These are phyloP conservation scores for Ustilago tritici DNA, from an alignment of 1,284 basidiomycete species.

Conservation along the genomic window DNA sequence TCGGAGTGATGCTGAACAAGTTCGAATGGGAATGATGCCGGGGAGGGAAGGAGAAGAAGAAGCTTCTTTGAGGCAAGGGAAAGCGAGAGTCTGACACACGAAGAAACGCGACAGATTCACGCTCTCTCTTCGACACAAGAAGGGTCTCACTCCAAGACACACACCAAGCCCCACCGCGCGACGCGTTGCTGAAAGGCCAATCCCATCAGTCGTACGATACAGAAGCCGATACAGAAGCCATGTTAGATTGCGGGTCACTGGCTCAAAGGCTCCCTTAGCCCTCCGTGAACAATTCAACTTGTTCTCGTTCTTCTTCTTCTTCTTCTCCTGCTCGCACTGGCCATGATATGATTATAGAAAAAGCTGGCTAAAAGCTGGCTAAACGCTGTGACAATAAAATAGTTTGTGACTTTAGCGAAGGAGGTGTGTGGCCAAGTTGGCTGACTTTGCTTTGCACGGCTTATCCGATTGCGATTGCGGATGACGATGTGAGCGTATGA, in stretches of 20 bases:
- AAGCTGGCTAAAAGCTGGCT: background rate
- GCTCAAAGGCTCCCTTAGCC: background rate
- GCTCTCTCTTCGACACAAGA: background rate
- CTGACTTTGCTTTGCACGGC: too few relatives aligned
- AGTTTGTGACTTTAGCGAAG: background rate
- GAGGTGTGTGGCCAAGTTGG: too few relatives aligned
- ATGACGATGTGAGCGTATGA: too few relatives aligned
- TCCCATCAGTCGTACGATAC: too few relatives aligned
- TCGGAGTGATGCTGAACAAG: background rate
- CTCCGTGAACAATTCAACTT: background rate
- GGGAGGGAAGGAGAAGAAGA: background rate
- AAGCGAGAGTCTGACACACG: background rate
- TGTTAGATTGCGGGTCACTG: too few relatives aligned
- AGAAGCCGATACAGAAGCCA: too few relatives aligned
- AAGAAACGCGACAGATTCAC: conserved; percentile 9
- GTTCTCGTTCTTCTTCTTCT: background rate
- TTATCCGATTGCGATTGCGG: too few relatives aligned
- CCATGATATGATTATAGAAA: background rate
- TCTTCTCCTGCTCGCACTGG: background rate
- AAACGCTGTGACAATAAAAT: background rate
- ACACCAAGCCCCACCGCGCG: background rate
- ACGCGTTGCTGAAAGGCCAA: conserved; percentile 6
- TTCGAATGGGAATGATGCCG: background rate
- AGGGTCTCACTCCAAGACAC: conserved; percentile 5
- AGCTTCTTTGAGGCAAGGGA: background rate